phyloP scores from a whole-genome alignment of 2,329 filamentous ascomycete genomes.

The Xylaria sp. region DNA sequence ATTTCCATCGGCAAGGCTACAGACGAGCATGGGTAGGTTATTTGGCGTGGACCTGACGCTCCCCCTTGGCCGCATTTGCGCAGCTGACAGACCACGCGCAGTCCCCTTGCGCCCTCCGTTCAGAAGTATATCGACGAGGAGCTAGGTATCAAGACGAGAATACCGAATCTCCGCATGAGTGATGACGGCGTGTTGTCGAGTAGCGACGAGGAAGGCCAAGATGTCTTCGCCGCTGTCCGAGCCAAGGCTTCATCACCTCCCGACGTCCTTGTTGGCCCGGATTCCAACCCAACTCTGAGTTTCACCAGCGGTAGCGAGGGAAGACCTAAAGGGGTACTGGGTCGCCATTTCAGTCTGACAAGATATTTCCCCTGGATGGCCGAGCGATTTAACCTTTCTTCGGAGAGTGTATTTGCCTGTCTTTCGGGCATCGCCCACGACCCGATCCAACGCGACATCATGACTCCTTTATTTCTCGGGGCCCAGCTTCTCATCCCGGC shows the following conservation, averaged over 20 bases:
- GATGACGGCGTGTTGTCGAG: no score
- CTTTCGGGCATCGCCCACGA: constrained; percentile 86
- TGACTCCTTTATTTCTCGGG: constrained; percentile 89
- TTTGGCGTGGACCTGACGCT: no score
- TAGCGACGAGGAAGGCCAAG: constrained; percentile 48
- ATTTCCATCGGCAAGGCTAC: no score
- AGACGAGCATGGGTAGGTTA: no score
- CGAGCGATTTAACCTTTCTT: constrained; percentile 55
- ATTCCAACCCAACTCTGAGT: constrained; percentile 60
- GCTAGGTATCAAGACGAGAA: no score
- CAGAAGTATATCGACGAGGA: no score
- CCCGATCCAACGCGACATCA: constrained; percentile 78
- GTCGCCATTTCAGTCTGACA: constrained; percentile 71
- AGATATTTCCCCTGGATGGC: no score
- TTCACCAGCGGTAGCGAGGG: constrained; percentile 47
- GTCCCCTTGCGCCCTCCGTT: no score
- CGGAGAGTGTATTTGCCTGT: constrained; percentile 91
- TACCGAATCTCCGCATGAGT: no score
- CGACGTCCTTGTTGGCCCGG: constrained; percentile 84
- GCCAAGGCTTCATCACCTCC: constrained; percentile 60
- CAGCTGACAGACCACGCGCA: no score
- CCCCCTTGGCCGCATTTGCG: no score
- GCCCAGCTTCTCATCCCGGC: constrained; percentile 81
- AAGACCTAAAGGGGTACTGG: constrained; percentile 84
- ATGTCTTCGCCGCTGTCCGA: constrained; percentile 69